These are phyloP conservation scores for Ceratobasidium theobromae DNA, from an alignment of 1,284 basidiomycete species.

Conservation along the genomic window DNA sequence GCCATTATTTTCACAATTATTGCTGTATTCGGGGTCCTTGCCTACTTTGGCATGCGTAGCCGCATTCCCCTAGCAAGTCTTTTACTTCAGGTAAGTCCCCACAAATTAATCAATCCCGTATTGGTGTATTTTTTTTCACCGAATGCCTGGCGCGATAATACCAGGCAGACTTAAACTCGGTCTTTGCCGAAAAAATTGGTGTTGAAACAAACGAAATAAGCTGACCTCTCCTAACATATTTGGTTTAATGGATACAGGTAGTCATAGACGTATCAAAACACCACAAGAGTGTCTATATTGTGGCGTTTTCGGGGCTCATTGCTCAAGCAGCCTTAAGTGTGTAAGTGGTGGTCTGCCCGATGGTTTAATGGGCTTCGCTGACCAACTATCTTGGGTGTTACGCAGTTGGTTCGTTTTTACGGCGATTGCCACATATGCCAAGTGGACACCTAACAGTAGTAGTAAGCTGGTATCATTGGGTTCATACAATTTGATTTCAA, in stretches of 20 bases:
- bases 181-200: too few relatives aligned
- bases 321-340: constrained; percentile 70
- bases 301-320: constrained; percentile 69
- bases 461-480: constrained; percentile 47
- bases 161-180: too few relatives aligned
- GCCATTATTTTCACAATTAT: constrained; percentile 78
- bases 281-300: constrained; percentile 77
- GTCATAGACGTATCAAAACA: constrained; percentile 83
- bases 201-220: too few relatives aligned
- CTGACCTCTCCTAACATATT: too few relatives aligned
- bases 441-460: constrained; percentile 74
- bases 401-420: constrained; percentile 73
- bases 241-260: constrained; percentile 43
- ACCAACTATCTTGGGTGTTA: not conserved
- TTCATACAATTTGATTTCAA: not conserved
- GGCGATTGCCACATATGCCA: constrained; percentile 70
- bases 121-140: not conserved
- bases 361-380: not conserved
- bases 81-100: constrained; percentile 57
- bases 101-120: not conserved
- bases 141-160: too few relatives aligned
- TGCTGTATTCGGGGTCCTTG: constrained; percentile 59
- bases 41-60: constrained; percentile 67
- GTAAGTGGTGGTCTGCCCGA: constrained; percentile 49
- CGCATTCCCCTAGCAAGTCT: constrained; percentile 79